phyloP scores from a whole-genome alignment of 208 protist species.

The Phytomonas sp. region DNA sequence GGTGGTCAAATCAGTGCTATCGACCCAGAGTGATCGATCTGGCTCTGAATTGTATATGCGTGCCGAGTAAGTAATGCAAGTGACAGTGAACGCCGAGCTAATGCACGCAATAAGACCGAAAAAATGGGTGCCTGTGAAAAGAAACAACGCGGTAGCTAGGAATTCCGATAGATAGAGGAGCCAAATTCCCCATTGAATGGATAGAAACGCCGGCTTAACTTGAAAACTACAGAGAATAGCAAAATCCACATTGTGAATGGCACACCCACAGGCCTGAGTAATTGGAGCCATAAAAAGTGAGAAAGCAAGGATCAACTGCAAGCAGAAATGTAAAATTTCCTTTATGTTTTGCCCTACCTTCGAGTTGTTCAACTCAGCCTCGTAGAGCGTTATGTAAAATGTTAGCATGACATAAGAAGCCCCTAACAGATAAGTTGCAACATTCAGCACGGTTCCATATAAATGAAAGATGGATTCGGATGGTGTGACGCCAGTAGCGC shows the following conservation, averaged over 20 bases:
- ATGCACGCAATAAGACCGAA: conserved; percentile 20
- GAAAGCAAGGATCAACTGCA: conserved; percentile 29
- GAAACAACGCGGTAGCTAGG: conserved; percentile 29
- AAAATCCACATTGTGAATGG: conserved; percentile 42
- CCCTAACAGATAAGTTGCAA: conserved; percentile 10
- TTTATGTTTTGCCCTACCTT: conserved; percentile 23
- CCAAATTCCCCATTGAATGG: conserved; percentile 50
- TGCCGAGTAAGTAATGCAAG: conserved; percentile 32
- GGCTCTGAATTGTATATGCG: conserved; percentile 24
- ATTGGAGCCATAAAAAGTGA: conserved; percentile 32
- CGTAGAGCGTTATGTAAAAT: background rate
- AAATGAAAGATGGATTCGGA: conserved; percentile 29
- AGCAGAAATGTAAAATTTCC: conserved; percentile 20
- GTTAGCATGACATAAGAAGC: background rate
- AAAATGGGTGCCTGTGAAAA: conserved; percentile 19
- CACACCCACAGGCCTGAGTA: conserved; percentile 26
- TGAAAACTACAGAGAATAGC: conserved; percentile 22
- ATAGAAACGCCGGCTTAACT: conserved; percentile 25
- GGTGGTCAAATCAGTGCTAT: background rate
- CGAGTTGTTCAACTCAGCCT: conserved; percentile 16
- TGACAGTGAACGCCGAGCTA: conserved; percentile 27
- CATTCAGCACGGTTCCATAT: conserved; percentile 20
- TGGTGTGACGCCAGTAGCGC: background rate
- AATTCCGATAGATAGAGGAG: conserved; percentile 41
- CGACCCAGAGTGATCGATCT: background rate